Evolutionary conservation across 140 eudicot species (phyloP).

Genomic region (Senecio squalidus): DNA sequence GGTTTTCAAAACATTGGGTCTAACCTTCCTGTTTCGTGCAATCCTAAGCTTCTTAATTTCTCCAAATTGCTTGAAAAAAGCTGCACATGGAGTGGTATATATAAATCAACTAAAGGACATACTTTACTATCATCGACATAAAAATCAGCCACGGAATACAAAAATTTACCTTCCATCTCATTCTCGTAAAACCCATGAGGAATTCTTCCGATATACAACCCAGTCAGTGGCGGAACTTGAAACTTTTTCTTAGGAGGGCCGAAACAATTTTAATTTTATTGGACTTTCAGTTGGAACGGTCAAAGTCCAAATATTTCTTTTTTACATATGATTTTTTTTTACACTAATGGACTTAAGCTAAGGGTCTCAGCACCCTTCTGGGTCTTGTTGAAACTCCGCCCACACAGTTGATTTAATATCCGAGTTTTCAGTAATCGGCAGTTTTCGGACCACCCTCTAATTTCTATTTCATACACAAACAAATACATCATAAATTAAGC

Average conservation of each 20-base stretch:
- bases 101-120: neutral
- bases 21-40: constrained; percentile 76
- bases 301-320: too few species aligned
- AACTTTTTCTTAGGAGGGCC: too few species aligned
- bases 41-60: constrained; percentile 63
- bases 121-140: neutral
- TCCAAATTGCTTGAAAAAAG: constrained; percentile 83
- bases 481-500: neutral
- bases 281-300: too few species aligned
- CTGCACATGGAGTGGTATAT: constrained; percentile 26
- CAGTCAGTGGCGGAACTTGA: too few species aligned
- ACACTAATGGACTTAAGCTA: too few species aligned
- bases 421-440: constrained; percentile 33
- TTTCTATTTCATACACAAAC: constrained; percentile 39
- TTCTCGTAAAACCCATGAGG: constrained; percentile 95
- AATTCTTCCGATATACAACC: constrained; percentile 77
- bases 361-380: too few species aligned
- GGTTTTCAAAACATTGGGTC: too few species aligned
- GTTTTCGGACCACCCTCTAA: constrained; percentile 86
- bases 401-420: constrained; percentile 71
- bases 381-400: too few species aligned
- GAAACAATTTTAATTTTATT: too few species aligned
- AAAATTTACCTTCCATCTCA: constrained; percentile 73
- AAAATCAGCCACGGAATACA: too few species aligned
- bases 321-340: too few species aligned